Percentiles rank a stretch among this genome's conserved stretches.
Evolutionary conservation across 257 asterid genomes (phyloP).

Genomic region (Vinca minor): DNA sequence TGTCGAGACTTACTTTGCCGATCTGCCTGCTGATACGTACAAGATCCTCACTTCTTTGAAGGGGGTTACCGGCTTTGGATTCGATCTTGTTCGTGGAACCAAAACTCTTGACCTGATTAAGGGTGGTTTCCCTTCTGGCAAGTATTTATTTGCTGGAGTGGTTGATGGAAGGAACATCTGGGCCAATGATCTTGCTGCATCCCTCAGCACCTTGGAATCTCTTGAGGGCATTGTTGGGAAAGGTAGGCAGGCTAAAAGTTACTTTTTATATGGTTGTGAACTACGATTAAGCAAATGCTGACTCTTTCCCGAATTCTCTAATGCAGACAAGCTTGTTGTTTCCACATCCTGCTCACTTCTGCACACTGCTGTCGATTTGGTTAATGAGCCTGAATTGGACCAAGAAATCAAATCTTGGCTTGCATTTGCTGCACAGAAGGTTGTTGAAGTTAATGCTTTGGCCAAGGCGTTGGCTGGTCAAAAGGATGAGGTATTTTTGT

Average conservation of each 20-base stretch:
- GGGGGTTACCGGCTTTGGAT: constrained; percentile 73
- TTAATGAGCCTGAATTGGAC: constrained; percentile 82
- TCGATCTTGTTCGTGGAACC: constrained; percentile 83
- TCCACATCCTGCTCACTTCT: constrained; percentile 86
- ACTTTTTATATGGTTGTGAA: background rate
- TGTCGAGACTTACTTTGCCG: constrained; percentile 80
- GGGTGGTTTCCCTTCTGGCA: constrained; percentile 78
- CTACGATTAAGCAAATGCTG: background rate
- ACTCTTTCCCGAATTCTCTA: constrained; percentile 4
- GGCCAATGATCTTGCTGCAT: constrained; percentile 84
- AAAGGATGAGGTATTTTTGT: constrained; percentile 64
- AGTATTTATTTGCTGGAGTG: constrained; percentile 87
- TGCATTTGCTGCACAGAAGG: constrained; percentile 94
- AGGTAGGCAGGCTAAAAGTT: constrained; percentile 32
- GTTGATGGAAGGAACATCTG: constrained; percentile 99
- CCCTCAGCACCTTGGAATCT: constrained; percentile 49
- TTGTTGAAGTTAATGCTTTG: constrained; percentile 85
- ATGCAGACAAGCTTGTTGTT: constrained; percentile 85
- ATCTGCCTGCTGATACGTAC: constrained; percentile 69
- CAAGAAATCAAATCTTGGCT: constrained; percentile 89
- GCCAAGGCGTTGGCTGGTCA: constrained; percentile 84
- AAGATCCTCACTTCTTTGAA: constrained; percentile 63
- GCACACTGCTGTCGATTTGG: constrained; percentile 93
- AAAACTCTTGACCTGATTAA: constrained; percentile 71
- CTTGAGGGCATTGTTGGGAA: constrained; percentile 87